Conservation (phyloP, 1,139 yeast species). For the Eremothecium cymbalariae region DNA sequence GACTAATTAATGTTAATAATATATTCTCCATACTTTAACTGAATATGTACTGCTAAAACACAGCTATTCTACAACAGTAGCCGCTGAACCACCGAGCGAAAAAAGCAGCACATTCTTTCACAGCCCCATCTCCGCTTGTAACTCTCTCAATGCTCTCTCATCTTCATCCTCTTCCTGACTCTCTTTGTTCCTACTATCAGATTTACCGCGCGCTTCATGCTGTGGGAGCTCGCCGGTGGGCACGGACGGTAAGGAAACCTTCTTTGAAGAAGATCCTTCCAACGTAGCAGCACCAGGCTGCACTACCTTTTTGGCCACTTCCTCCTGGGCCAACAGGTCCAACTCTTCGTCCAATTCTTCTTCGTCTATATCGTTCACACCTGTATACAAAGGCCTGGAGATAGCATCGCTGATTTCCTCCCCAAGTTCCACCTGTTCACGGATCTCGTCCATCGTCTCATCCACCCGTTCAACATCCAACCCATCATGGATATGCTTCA, state of each 20-base stretch:
- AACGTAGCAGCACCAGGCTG: slow-evolving; percentile 29
- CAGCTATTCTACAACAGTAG: slow-evolving; percentile 6
- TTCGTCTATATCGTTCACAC: slow-evolving; percentile 65
- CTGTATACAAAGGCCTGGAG: slow-evolving; percentile 81
- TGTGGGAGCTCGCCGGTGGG: slow-evolving; percentile 25
- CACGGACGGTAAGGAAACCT: slow-evolving; percentile 37
- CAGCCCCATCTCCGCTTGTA: slow-evolving; percentile 94
- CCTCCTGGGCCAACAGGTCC: slow-evolving; percentile 81
- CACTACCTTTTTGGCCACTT: slow-evolving; percentile 50
- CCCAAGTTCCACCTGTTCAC: slow-evolving; percentile 92
- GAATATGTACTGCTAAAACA: slow-evolving; percentile 1
- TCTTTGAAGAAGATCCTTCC: slow-evolving; percentile 20
- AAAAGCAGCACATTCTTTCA: too few species aligned
- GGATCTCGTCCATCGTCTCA: slow-evolving; percentile 95
- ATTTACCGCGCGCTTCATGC: slow-evolving; percentile 5
- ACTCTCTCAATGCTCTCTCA: slow-evolving; percentile 80
- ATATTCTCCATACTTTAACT: slow-evolving; percentile 1
- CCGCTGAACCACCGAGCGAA: too few species aligned
- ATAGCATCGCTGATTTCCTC: slow-evolving; percentile 96
- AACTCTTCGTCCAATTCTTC: slow-evolving; percentile 88
- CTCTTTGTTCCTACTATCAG: slow-evolving; percentile 26
- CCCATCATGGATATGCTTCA: slow-evolving; percentile 93
- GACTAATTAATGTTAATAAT: slow-evolving; percentile 1
- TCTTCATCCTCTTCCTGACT: slow-evolving; percentile 72
- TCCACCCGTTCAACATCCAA: slow-evolving; percentile 95